A percentile compares a stretch with the other conserved stretches of the same genome.
Evolutionary conservation across 345 rosid genomes (phyloP).

Genomic region (Cardiospermum halicacabum): DNA sequence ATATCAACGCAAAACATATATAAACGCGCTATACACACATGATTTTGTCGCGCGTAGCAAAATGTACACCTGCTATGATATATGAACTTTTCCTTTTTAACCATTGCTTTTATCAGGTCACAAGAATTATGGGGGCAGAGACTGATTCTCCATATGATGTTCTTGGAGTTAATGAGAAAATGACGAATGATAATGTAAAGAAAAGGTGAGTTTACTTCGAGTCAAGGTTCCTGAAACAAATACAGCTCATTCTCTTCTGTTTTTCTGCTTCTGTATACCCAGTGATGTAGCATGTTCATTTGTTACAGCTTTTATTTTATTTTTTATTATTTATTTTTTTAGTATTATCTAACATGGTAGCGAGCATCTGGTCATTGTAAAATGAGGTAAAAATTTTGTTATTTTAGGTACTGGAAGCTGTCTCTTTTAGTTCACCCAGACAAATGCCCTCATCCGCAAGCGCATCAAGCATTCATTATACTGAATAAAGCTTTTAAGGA

Average conservation of each 20-base stretch:
- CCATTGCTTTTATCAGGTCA: conserved; percentile 45
- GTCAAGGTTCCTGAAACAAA: background rate
- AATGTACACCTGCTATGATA: background rate
- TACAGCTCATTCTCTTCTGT: background rate
- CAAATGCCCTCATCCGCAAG: conserved; percentile 96
- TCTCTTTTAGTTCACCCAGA: conserved; percentile 95
- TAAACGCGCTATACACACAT: too few species aligned
- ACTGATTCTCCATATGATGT: conserved; percentile 68
- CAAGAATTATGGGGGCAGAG: conserved; percentile 79
- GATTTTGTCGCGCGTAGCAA: background rate
- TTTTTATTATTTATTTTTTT: too few species aligned
- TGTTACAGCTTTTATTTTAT: background rate
- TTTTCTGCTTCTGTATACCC: background rate
- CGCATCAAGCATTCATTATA: conserved; percentile 77
- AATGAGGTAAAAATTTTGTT: background rate
- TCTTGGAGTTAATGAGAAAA: conserved; percentile 68
- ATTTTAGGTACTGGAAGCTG: conserved; percentile 83
- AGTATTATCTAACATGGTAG: conserved; percentile 4
- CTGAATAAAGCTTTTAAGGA: conserved; percentile 89
- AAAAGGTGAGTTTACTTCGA: conserved; percentile 52
- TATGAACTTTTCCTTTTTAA: conserved; percentile 10
- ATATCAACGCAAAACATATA: too few species aligned
- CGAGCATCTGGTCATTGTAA: background rate
- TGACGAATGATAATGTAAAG: conserved; percentile 71
- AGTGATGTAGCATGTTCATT: background rate